Percentiles rank a stretch among this genome's conserved stretches.
These are phyloP conservation scores for Tulasnella sp. DNA, from an alignment of 768 basidiomycete species.

Conservation along the genomic window DNA sequence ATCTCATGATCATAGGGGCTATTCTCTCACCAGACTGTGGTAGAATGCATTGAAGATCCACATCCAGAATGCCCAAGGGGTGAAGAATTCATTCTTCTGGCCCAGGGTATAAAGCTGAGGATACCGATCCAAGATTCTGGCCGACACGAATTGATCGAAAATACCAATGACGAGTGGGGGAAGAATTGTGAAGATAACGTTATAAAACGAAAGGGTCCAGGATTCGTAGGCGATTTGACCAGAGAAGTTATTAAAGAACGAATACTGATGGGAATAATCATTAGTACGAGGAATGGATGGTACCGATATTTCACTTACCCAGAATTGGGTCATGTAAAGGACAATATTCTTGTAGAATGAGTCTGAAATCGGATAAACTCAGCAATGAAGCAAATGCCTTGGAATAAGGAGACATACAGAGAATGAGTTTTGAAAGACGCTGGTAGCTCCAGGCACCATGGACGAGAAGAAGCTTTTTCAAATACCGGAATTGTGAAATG, in stretches of 20 bases:
- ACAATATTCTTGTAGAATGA: conserved; percentile 99
- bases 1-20: background rate
- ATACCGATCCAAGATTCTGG: conserved; percentile 90
- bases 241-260: conserved; percentile 98
- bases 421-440: conserved; percentile 82
- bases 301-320: conserved; percentile 43
- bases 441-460: conserved; percentile 99
- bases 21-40: conserved; percentile 60
- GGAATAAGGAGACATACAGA: conserved; percentile 50
- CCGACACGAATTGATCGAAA: conserved; percentile 97
- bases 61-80: conserved; percentile 79
- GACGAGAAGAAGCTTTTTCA: conserved; percentile 89
- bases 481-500: conserved; percentile 91
- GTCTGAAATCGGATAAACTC: conserved; percentile 34
- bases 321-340: conserved; percentile 97
- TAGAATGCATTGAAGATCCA: conserved; percentile 84
- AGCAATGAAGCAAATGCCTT: background rate
- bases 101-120: conserved; percentile 93
- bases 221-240: conserved; percentile 98
- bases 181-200: conserved; percentile 88
- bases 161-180: conserved; percentile 96
- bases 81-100: conserved; percentile 89
- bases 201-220: conserved; percentile 96
- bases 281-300: background rate
- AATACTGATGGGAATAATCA: conserved; percentile 46